phyloP scores from a whole-genome alignment of 208 protist genomes.

The Trypanosoma boissoni region DNA sequence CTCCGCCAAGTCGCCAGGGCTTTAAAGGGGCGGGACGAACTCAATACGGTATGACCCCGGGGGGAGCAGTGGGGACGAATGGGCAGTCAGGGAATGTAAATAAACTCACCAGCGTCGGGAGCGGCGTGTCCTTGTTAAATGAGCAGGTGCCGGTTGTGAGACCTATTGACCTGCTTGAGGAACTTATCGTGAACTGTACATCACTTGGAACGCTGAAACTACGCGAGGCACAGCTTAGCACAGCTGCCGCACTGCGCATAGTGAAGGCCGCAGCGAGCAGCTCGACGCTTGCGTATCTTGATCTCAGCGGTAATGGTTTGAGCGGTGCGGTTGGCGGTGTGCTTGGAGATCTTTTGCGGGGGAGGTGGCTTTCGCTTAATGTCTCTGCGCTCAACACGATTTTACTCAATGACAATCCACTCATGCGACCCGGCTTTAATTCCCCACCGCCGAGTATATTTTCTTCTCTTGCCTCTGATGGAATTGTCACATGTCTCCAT shows the following conservation, averaged over 20 bases:
- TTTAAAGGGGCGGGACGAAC: neutral
- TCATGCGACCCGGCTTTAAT: conserved; percentile 34
- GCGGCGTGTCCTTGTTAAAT: neutral
- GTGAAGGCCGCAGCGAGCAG: conserved; percentile 52
- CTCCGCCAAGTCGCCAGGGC: neutral
- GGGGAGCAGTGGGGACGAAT: neutral
- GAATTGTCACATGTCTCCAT: conserved; percentile 42
- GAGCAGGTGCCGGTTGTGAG: conserved; percentile 16
- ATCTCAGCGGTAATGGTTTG: conserved; percentile 73
- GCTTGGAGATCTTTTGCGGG: conserved; percentile 52
- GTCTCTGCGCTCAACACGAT: conserved; percentile 48
- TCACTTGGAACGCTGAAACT: conserved; percentile 61
- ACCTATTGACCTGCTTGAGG: conserved; percentile 62
- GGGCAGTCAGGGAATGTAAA: neutral
- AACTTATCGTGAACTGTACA: conserved; percentile 52
- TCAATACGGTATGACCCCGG: conserved; percentile 6
- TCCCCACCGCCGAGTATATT: conserved; percentile 30
- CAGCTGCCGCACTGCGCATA: conserved; percentile 42
- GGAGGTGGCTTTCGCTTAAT: conserved; percentile 30
- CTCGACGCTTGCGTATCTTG: conserved; percentile 44
- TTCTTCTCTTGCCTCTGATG: conserved; percentile 51
- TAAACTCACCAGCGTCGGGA: neutral
- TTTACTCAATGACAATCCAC: conserved; percentile 57
- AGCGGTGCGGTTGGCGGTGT: conserved; percentile 50
- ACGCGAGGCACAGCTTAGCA: conserved; percentile 48